A percentile compares a stretch with the other conserved stretches of the same genome.
phyloP scores from a whole-genome alignment of 2,329 filamentous ascomycete genomes.

The Diaporthe capsici region DNA sequence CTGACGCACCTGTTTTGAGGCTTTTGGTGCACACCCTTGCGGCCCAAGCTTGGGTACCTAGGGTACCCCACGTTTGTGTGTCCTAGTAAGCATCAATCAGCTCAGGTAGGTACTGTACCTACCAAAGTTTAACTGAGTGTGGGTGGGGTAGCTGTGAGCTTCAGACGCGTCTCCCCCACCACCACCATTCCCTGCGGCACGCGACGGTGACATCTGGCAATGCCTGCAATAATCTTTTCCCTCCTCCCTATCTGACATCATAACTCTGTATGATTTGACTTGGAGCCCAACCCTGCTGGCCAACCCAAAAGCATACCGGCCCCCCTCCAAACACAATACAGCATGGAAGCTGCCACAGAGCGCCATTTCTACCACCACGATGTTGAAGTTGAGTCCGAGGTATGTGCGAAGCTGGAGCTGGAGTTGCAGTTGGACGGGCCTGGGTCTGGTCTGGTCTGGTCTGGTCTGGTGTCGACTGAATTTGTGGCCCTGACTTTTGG shows the following conservation, averaged over 20 bases:
- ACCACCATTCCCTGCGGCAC: not conserved
- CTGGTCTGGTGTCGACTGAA: not conserved
- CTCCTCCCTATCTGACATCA: not conserved
- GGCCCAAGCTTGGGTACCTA: not conserved
- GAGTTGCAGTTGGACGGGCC: not conserved
- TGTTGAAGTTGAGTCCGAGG: slow-evolving; percentile 46
- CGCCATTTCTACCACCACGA: slow-evolving; percentile 67
- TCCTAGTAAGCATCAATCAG: too few species aligned
- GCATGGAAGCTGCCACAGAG: slow-evolving; percentile 62
- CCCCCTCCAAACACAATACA: not conserved
- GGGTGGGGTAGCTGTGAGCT: slow-evolving; percentile 18
- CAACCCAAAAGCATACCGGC: not conserved
- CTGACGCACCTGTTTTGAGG: not conserved
- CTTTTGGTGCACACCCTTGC: not conserved
- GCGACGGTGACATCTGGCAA: slow-evolving; percentile 8
- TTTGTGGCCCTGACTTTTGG: not conserved
- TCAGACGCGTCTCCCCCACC: slow-evolving; percentile 19
- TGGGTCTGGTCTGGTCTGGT: slow-evolving; percentile 41
- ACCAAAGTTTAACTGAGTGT: not conserved
- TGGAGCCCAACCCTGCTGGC: not conserved
- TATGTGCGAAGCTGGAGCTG: slow-evolving; percentile 39
- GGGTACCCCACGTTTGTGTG: not conserved
- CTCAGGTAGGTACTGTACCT: not conserved
- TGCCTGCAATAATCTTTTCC: not conserved
- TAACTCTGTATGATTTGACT: not conserved